phyloP scores from a whole-genome alignment of 2,329 filamentous ascomycete genomes.

The Xylariaceae sp. region DNA sequence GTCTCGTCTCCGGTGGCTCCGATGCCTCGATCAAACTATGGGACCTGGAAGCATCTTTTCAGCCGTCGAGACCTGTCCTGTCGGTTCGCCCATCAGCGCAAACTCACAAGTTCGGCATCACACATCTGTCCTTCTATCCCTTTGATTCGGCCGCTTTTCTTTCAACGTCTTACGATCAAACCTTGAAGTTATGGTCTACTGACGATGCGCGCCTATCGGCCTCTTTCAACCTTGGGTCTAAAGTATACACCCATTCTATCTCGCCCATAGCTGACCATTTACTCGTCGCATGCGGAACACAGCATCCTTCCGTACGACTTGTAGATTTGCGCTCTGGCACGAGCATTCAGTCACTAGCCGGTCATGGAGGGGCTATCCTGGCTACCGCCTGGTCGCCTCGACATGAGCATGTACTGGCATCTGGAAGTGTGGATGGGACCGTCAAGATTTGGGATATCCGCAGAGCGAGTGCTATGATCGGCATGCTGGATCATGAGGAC shows the following conservation, averaged over 20 bases:
- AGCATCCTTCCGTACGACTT: constrained; percentile 77
- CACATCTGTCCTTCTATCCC: constrained; percentile 72
- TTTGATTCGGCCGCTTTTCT: constrained; percentile 74
- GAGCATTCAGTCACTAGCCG: constrained; percentile 65
- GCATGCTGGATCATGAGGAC: constrained; percentile 79
- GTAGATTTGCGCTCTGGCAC: constrained; percentile 83
- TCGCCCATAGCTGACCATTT: constrained; percentile 70
- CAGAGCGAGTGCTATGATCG: constrained; percentile 70
- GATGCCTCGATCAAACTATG: constrained; percentile 82
- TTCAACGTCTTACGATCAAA: constrained; percentile 73
- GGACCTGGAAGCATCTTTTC: constrained; percentile 65
- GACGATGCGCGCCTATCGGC: constrained; percentile 57
- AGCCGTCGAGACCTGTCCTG: constrained; percentile 52
- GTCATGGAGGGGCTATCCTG: constrained; percentile 64
- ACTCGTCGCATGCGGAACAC: constrained; percentile 83
- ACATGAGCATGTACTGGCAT: constrained; percentile 74
- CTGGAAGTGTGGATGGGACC: constrained; percentile 79
- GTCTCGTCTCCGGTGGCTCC: constrained; percentile 78
- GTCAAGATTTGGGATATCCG: constrained; percentile 86
- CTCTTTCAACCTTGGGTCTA: constrained; percentile 63
- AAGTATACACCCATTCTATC: constrained; percentile 72
- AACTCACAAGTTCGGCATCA: constrained; percentile 67
- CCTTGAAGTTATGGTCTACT: constrained; percentile 71
- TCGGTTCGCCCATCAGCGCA: constrained; percentile 43
- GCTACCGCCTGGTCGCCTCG: constrained; percentile 78